Conservation (phyloP, 306 rosid genomes). For the Prunus kanzakura region DNA sequence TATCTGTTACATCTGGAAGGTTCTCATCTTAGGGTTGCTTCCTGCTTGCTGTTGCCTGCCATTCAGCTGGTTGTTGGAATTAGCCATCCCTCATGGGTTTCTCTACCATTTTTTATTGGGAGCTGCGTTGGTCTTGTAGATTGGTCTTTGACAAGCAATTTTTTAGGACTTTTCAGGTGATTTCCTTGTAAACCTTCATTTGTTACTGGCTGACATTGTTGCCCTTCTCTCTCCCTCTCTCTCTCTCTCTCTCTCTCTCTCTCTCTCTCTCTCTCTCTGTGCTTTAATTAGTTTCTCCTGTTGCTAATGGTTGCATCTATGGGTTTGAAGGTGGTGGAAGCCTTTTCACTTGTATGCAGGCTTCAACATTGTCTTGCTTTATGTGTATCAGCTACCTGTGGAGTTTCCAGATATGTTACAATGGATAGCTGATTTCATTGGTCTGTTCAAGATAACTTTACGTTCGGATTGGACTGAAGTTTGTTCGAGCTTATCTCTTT, state of each 20-base stretch:
- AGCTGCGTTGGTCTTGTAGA: slow-evolving; percentile 94
- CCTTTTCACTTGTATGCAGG: slow-evolving; percentile 85
- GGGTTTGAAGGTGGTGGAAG: slow-evolving; percentile 93
- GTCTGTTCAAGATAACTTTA: slow-evolving; percentile 74
- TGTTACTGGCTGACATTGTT: not conserved
- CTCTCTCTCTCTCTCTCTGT: slow-evolving; percentile 1
- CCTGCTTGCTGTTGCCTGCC: slow-evolving; percentile 87
- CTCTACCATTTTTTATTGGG: slow-evolving; percentile 91
- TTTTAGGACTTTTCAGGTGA: slow-evolving; percentile 95
- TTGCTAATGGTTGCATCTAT: slow-evolving; percentile 23
- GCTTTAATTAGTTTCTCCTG: slow-evolving; percentile 14
- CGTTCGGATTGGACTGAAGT: slow-evolving; percentile 74
- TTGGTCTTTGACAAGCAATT: slow-evolving; percentile 97
- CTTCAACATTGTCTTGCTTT: slow-evolving; percentile 72
- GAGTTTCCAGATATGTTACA: slow-evolving; percentile 53
- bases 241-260: too few relatives aligned
- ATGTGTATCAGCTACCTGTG: slow-evolving; percentile 77
- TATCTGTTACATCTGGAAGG: slow-evolving; percentile 51
- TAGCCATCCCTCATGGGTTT: slow-evolving; percentile 89
- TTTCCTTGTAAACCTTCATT: slow-evolving; percentile 9
- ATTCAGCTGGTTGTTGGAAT: slow-evolving; percentile 91
- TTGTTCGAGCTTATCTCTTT: slow-evolving; percentile 70
- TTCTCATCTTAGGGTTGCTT: slow-evolving; percentile 87
- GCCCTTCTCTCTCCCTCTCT: not conserved
- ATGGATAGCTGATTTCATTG: slow-evolving; percentile 72